A percentile compares a stretch with the other conserved stretches of the same genome.
Conservation (phyloP, 2,329 filamentous ascomycete species). For the Akanthomyces dipterigenus region DNA sequence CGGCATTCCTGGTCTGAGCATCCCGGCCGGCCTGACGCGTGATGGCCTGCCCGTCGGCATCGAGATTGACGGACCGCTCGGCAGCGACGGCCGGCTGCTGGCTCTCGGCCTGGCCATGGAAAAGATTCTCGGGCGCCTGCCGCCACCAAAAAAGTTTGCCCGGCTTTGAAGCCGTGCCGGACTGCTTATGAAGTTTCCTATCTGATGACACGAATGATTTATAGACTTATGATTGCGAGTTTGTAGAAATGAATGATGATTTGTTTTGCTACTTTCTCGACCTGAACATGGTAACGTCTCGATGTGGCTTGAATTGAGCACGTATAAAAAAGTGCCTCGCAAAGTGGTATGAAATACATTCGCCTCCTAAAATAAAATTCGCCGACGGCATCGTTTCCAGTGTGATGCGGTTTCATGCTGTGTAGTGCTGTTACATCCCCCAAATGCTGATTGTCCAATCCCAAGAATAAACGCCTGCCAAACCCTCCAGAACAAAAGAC, state of each 20-base stretch:
- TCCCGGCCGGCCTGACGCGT: conserved; percentile 12
- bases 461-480: background rate
- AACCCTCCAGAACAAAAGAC: background rate
- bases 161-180: too few species aligned
- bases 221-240: background rate
- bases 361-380: background rate
- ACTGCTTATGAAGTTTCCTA: background rate
- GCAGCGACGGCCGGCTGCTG: conserved; percentile 13
- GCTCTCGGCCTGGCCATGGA: conserved; percentile 14
- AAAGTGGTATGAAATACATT: background rate
- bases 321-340: background rate
- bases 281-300: background rate
- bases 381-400: background rate
- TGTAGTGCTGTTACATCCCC: background rate
- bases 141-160: conserved; percentile 8
- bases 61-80: conserved; percentile 15
- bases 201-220: background rate
- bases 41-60: conserved; percentile 14
- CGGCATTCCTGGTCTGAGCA: conserved; percentile 15
- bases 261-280: background rate
- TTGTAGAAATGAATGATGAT: background rate
- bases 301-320: background rate
- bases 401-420: background rate
- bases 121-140: conserved; percentile 12
- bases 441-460: background rate